phyloP scores from a whole-genome alignment of 495 filamentous ascomycete species.

The Penicillium malachiteum region DNA sequence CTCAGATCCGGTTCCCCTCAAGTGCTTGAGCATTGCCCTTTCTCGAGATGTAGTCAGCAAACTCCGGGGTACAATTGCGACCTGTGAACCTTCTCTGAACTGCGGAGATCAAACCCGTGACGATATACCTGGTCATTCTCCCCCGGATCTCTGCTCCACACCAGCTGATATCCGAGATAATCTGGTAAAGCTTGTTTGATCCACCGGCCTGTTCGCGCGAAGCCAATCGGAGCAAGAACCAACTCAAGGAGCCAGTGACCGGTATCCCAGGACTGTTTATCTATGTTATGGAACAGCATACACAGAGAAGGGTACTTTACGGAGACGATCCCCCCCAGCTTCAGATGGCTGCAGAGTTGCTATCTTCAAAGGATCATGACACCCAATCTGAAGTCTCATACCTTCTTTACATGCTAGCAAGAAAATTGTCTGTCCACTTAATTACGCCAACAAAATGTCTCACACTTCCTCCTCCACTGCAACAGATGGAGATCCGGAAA shows the following conservation, averaged over 20 bases:
- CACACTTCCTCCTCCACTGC: slow-evolving; percentile 1
- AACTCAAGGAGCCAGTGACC: too few relatives aligned
- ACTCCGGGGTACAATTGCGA: slow-evolving; percentile 19
- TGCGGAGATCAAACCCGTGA: slow-evolving; percentile 20
- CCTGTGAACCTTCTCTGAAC: slow-evolving; percentile 9
- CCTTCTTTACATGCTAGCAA: background rate
- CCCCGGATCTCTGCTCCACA: slow-evolving; percentile 30
- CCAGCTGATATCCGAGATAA: slow-evolving; percentile 11
- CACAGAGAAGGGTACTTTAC: background rate
- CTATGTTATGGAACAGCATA: background rate
- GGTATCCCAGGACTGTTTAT: background rate
- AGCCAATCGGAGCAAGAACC: slow-evolving; percentile 3
- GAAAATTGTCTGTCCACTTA: background rate
- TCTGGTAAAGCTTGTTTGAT: slow-evolving; percentile 15
- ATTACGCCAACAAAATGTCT: slow-evolving; percentile 11
- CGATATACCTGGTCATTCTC: slow-evolving; percentile 17
- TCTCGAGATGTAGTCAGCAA: background rate
- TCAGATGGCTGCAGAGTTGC: background rate
- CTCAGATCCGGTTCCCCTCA: slow-evolving; percentile 3
- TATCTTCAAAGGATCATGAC: slow-evolving; percentile 1
- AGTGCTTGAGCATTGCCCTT: slow-evolving; percentile 3
- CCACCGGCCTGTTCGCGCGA: slow-evolving; percentile 16
- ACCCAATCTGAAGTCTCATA: slow-evolving; percentile 2
- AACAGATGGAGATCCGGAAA: slow-evolving; percentile 22
- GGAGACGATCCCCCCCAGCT: background rate